Base-by-base conservation (phyloP, 345 rosid species). In the Populus tremula region DNA sequence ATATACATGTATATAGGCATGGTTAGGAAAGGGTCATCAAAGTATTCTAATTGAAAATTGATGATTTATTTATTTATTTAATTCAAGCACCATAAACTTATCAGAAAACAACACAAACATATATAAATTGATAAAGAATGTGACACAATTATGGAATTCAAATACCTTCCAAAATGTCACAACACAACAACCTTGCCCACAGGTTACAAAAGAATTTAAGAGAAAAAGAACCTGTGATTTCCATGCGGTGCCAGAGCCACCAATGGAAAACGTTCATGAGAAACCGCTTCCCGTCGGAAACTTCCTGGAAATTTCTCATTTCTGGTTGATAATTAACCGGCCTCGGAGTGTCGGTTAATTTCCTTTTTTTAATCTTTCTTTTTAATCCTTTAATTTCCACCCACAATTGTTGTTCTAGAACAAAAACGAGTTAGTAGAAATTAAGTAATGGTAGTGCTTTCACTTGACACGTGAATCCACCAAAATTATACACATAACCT, bases 401-500 rank as follows among this genome's bases (percentile, higher is more conserved):
- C 4, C 36, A 4, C 5, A 33, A 33, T 18, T 50, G 50, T 18
- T 2, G 49, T 35, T 69, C 72, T 47, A 72, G 21, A 72, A 50
- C 27, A 54, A 53, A 49, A 2, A 20, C 2, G 6, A 18, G 35
- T 8, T 8, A 20, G 59, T 7, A 41, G 36, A 17, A 53, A 71
- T 47, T 11, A n/a, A 54, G 2, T 7, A 27, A 47, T 2, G 5
- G 56, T 2, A 1, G 13, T 41, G 64, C 47, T 54, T 62, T 29
- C 25, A 62, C 2, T 31, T 69, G 75, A 61, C 61, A 74, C 29
- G 39, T 61, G 71, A 70, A 59, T 66, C 5, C 71, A 80, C 79
- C 83, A 63, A 71, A 76, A 64, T 56, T 13, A 65, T 9, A 29
- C 70, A 65, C 83, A 75, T 63, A 76, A 50, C 79, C 76, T 50